phyloP scores from a whole-genome alignment of 129 eudicot genomes.

The Silybum marianum region DNA sequence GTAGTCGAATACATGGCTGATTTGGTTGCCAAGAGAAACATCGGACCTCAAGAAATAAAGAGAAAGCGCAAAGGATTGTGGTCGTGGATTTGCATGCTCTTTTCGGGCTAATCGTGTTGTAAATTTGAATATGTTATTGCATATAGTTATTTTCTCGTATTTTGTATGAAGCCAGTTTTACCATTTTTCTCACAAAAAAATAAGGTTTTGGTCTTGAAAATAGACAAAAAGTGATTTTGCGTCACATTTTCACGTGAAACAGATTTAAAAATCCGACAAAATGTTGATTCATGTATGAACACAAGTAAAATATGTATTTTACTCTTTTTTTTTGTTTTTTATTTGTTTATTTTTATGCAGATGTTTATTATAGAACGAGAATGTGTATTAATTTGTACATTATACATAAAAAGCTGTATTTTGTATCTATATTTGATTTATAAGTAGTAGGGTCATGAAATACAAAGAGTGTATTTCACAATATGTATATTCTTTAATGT shows the following conservation, averaged over 20 bases:
- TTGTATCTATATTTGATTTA: neutral
- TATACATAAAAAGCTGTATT: neutral
- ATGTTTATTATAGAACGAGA: neutral
- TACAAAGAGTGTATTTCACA: too few species aligned
- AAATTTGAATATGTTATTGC: neutral
- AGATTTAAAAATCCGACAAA: neutral
- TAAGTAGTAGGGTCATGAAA: too few species aligned
- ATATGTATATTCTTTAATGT: neutral
- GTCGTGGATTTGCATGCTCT: slow-evolving; percentile 59
- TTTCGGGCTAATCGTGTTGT: slow-evolving; percentile 26
- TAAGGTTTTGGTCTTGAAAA: neutral
- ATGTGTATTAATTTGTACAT: neutral
- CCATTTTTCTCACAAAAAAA: neutral
- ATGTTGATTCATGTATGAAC: neutral
- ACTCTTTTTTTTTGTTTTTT: neutral
- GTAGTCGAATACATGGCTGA: slow-evolving; percentile 81
- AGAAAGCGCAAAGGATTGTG: slow-evolving; percentile 60
- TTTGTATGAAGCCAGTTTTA: neutral
- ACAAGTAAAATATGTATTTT: neutral
- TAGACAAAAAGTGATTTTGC: neutral
- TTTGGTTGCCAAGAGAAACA: slow-evolving; percentile 45
- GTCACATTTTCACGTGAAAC: neutral
- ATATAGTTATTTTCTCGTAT: neutral
- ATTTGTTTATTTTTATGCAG: neutral
- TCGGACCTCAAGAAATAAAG: slow-evolving; percentile 29